Evolutionary conservation across 140 eudicot species (phyloP).

Genomic region (Bidens hawaiensis): DNA sequence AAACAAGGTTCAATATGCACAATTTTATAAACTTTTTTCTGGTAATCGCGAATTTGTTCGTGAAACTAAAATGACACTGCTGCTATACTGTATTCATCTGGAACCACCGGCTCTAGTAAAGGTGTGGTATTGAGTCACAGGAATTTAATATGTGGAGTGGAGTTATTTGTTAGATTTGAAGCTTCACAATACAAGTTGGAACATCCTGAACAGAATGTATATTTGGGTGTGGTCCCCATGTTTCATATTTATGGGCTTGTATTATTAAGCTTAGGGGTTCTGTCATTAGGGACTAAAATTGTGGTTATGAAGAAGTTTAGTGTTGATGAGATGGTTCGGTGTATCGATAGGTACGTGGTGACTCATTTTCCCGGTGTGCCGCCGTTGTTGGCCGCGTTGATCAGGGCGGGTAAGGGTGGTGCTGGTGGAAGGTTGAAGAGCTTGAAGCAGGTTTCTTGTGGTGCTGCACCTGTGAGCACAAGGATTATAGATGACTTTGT

Average conservation of each 20-base stretch:
- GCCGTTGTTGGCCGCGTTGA: constrained; percentile 58
- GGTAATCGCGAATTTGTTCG: constrained; percentile 30
- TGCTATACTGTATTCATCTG: constrained; percentile 79
- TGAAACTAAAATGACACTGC: constrained; percentile 75
- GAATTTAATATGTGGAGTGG: constrained; percentile 70
- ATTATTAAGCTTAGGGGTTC: constrained; percentile 44
- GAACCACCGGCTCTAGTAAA: constrained; percentile 74
- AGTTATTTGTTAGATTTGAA: constrained; percentile 75
- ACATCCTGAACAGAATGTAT: constrained; percentile 42
- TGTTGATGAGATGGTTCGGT: constrained; percentile 45
- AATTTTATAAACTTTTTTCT: constrained; percentile 38
- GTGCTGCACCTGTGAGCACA: constrained; percentile 67
- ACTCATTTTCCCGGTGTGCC: constrained; percentile 84
- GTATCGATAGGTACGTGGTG: constrained; percentile 48
- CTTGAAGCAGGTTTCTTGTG: constrained; percentile 83
- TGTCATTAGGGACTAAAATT: constrained; percentile 61
- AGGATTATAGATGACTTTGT: constrained; percentile 57
- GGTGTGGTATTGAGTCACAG: constrained; percentile 72
- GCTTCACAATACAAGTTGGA: constrained; percentile 59
- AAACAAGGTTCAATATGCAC: neutral
- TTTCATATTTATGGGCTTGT: constrained; percentile 68
- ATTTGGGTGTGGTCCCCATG: constrained; percentile 78
- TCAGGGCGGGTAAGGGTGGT: constrained; percentile 36
- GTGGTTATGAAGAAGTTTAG: constrained; percentile 68
- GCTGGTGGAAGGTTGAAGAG: constrained; percentile 35